phyloP scores from a whole-genome alignment of 805 yeast species.

The Candida nonsorbophila region DNA sequence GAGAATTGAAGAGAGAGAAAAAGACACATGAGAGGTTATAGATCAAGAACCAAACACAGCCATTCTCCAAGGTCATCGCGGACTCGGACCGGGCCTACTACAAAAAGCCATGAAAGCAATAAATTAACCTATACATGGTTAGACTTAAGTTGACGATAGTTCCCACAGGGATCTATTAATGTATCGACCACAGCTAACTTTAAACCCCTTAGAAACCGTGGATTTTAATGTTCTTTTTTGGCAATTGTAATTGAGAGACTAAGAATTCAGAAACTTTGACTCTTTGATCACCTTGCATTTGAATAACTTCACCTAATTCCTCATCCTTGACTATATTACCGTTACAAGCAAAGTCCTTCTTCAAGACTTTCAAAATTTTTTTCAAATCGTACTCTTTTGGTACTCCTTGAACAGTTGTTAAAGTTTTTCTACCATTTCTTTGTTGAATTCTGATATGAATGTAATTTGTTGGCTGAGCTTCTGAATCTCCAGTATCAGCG shows the following conservation, averaged over 20 bases:
- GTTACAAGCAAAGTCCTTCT: constrained; percentile 98
- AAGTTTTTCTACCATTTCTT: constrained; percentile 98
- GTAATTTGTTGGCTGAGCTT: constrained; percentile 91
- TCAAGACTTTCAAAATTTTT: constrained; percentile 86
- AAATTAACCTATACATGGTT: too few relatives aligned
- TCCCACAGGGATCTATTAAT: too few relatives aligned
- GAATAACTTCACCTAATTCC: constrained; percentile 94
- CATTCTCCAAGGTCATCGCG: too few relatives aligned
- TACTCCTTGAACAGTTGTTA: constrained; percentile 97
- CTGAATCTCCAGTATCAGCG: constrained; percentile 99
- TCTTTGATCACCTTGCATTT: constrained; percentile 98
- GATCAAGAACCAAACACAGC: too few relatives aligned
- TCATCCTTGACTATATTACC: constrained; percentile 97
- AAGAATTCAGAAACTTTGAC: constrained; percentile 91
- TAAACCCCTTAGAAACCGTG: constrained; percentile 96
- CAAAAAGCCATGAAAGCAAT: too few relatives aligned
- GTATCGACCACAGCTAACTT: too few relatives aligned
- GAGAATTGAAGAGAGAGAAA: too few relatives aligned
- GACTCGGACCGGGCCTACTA: too few relatives aligned
- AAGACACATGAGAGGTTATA: too few relatives aligned
- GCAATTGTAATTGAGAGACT: constrained; percentile 78
- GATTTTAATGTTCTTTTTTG: constrained; percentile 94
- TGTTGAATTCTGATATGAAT: constrained; percentile 98
- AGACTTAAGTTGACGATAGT: too few relatives aligned
- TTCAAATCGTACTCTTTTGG: constrained; percentile 93